phyloP scores from a whole-genome alignment of 2,329 filamentous ascomycete genomes.

The Microdochium trichocladiopsis region DNA sequence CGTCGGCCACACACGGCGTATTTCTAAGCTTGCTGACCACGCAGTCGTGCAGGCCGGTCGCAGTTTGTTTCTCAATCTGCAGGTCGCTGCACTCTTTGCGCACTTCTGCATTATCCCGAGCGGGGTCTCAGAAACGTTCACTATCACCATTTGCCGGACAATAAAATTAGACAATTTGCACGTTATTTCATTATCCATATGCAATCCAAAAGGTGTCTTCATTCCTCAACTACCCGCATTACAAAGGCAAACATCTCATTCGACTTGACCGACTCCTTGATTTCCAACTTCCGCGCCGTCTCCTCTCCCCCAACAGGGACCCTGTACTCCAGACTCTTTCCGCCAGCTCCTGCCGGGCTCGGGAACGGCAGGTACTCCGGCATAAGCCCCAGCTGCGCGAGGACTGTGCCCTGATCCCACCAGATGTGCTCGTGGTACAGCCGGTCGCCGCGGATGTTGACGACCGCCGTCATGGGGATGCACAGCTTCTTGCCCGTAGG shows the following conservation, averaged over 20 bases:
- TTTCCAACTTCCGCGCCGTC: neutral
- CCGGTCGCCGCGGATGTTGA: slow-evolving; percentile 56
- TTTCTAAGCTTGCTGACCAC: too few relatives aligned
- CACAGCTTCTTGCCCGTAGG: slow-evolving; percentile 46
- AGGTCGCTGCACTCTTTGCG: too few relatives aligned
- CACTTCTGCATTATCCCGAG: too few relatives aligned
- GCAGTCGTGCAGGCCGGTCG: too few relatives aligned
- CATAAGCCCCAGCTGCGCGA: slow-evolving; percentile 53
- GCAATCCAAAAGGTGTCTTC: neutral
- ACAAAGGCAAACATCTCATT: neutral
- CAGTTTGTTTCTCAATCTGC: too few relatives aligned
- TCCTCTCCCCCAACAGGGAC: neutral
- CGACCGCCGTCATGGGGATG: slow-evolving; percentile 54
- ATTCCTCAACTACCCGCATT: neutral
- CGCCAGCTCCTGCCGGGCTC: neutral
- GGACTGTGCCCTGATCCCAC: slow-evolving; percentile 60
- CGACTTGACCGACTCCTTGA: neutral
- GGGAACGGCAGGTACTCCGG: slow-evolving; percentile 37
- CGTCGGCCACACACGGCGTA: too few relatives aligned
- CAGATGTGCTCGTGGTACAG: slow-evolving; percentile 61
- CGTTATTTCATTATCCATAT: too few relatives aligned
- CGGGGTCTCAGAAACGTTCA: too few relatives aligned
- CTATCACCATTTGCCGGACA: neutral
- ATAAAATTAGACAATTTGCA: too few relatives aligned
- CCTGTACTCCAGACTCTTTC: neutral